phyloP scores from a whole-genome alignment of 169 alveolate genomes.

The Babesia ovata region DNA sequence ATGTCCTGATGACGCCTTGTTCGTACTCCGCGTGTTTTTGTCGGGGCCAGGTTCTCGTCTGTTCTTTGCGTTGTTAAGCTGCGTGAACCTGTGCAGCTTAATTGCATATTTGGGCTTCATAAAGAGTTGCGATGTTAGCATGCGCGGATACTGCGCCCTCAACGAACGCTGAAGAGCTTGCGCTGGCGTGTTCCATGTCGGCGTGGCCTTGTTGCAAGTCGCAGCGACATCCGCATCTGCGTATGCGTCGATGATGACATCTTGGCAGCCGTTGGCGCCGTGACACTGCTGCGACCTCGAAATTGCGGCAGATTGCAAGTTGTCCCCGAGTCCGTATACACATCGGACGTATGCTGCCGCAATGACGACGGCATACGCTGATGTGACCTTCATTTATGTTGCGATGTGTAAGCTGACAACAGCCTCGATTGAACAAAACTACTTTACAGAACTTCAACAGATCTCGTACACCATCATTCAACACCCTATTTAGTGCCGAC shows the following conservation, averaged over 20 bases:
- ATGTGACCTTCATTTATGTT: not conserved
- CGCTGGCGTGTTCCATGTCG: constrained; percentile 12
- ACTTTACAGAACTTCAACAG: too few relatives aligned
- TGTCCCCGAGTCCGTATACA: constrained; percentile 5
- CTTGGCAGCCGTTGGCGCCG: not conserved
- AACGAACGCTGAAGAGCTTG: not conserved
- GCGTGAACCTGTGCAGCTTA: constrained; percentile 40
- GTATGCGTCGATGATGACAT: constrained; percentile 27
- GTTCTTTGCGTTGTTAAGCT: not conserved
- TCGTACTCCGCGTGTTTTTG: not conserved
- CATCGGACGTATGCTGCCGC: not conserved
- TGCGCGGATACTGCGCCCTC: constrained; percentile 50
- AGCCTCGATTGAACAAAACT: too few relatives aligned
- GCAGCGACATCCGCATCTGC: not conserved
- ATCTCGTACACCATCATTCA: too few relatives aligned
- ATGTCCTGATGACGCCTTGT: not conserved
- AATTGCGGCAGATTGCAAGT: not conserved
- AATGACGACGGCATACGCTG: not conserved
- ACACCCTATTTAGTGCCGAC: too few relatives aligned
- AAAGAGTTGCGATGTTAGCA: constrained; percentile 65
- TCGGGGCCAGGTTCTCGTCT: not conserved
- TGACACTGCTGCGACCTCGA: not conserved
- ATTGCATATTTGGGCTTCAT: constrained; percentile 44
- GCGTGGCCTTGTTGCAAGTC: not conserved
- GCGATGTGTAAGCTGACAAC: too few relatives aligned